Evolutionary conservation across 1,139 yeast species (phyloP).

Genomic region (Geotrichum phurueaensis): DNA sequence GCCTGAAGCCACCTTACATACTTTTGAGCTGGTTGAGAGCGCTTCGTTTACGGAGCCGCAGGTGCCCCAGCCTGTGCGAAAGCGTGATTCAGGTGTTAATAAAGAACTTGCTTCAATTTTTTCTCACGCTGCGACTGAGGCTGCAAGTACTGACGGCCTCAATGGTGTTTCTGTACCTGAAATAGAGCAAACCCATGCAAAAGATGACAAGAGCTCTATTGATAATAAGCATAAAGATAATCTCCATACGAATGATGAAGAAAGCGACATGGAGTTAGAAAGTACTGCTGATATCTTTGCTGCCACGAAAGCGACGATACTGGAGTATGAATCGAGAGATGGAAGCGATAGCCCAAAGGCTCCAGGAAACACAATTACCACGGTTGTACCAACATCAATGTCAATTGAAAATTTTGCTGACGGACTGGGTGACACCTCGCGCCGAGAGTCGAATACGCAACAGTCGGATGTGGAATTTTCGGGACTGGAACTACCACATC

Average conservation of each 20-base stretch:
- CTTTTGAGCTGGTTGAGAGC: constrained; percentile 14
- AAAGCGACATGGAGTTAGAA: constrained; percentile 22
- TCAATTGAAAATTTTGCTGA: constrained; percentile 12
- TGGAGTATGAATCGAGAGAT: background rate
- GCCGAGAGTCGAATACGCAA: constrained; percentile 1
- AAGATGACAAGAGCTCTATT: background rate
- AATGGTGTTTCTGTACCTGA: background rate
- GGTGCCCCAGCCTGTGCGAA: constrained; percentile 13
- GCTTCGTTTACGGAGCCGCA: constrained; percentile 15
- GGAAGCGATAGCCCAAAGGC: constrained; percentile 1
- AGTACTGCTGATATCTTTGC: constrained; percentile 20
- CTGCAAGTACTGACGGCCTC: background rate
- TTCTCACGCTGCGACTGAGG: background rate
- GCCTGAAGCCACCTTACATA: constrained; percentile 45
- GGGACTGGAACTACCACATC: constrained; percentile 1
- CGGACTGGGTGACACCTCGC: constrained; percentile 5
- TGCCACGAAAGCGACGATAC: constrained; percentile 11
- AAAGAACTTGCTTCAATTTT: constrained; percentile 15
- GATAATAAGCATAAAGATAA: background rate
- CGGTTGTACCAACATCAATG: background rate
- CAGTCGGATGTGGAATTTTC: constrained; percentile 1
- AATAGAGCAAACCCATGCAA: background rate
- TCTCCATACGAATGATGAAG: constrained; percentile 6
- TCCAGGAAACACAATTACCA: background rate
- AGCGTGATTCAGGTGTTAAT: constrained; percentile 5